Conservation (phyloP, 2,329 filamentous ascomycete genomes). For the Ceratocystis destructans region DNA sequence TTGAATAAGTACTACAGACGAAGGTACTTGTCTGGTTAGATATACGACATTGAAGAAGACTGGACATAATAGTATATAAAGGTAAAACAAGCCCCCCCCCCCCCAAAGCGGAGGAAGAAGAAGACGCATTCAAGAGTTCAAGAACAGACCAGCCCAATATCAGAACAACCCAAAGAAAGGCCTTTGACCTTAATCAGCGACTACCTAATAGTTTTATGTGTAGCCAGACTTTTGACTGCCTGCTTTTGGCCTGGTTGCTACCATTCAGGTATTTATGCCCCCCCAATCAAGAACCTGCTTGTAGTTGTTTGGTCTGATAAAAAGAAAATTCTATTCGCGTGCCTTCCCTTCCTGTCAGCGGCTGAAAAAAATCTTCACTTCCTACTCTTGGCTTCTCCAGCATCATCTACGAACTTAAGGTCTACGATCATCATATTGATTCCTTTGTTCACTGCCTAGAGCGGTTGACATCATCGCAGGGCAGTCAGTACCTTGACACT, state of each 20-base stretch:
- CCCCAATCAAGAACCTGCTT: background rate
- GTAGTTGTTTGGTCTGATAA: background rate
- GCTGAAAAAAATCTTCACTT: background rate
- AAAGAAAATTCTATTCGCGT: background rate
- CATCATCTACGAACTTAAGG: background rate
- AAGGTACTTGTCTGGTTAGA: too few species aligned
- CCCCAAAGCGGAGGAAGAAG: too few species aligned
- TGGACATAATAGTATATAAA: too few species aligned
- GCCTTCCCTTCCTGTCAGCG: background rate
- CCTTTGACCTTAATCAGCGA: too few species aligned
- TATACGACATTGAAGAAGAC: too few species aligned
- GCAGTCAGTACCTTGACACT: too few species aligned
- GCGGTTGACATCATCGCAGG: background rate
- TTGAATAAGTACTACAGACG: too few species aligned
- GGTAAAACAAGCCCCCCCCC: too few species aligned
- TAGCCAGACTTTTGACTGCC: background rate
- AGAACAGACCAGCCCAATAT: too few species aligned
- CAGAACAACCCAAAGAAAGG: too few species aligned
- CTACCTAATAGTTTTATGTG: background rate
- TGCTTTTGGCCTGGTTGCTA: background rate
- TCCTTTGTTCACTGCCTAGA: background rate
- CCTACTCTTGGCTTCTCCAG: background rate
- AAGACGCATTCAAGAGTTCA: too few species aligned
- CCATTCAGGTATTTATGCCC: background rate
- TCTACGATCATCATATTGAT: background rate